Conservation (phyloP, 768 basidiomycete genomes). For the Hygrophorus pudorinus region DNA sequence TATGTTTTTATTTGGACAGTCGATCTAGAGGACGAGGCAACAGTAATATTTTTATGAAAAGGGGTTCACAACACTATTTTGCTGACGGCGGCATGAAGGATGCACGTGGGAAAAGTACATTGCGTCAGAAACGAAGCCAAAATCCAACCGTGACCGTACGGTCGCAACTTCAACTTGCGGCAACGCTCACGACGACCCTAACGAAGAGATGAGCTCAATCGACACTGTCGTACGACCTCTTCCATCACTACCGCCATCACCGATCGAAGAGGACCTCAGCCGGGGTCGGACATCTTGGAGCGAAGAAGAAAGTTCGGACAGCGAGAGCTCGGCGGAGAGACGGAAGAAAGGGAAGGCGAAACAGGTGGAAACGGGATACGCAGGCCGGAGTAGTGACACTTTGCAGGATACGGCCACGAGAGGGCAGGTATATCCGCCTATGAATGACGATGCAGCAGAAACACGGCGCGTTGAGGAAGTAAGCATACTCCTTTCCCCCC, state of each 20-base stretch:
- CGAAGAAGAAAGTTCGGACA: conserved; percentile 19
- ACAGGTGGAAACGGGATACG: conserved; percentile 13
- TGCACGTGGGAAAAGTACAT: not conserved
- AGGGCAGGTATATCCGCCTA: conserved; percentile 49
- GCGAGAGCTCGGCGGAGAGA: conserved; percentile 6
- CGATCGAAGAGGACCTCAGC: conserved; percentile 37
- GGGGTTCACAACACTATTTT: no score
- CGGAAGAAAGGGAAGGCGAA: conserved; percentile 24
- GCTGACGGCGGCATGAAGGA: no score
- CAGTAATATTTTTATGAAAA: no score
- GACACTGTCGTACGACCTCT: conserved; percentile 11
- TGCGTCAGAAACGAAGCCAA: not conserved
- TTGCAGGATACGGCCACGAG: conserved; percentile 7
- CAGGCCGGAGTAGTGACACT: conserved; percentile 17
- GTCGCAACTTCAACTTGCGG: not conserved
- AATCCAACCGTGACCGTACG: no score
- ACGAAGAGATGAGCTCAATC: not conserved
- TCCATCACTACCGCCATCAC: conserved; percentile 29
- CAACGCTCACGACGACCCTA: no score
- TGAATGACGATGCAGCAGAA: conserved; percentile 54
- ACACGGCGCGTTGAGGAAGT: conserved; percentile 68
- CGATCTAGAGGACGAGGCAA: no score
- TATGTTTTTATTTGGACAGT: no score
- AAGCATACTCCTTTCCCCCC: conserved; percentile 8
- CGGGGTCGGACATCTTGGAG: conserved; percentile 19